Conservation (phyloP, 2,329 filamentous ascomycete genomes). For the Penicillium sp. region DNA sequence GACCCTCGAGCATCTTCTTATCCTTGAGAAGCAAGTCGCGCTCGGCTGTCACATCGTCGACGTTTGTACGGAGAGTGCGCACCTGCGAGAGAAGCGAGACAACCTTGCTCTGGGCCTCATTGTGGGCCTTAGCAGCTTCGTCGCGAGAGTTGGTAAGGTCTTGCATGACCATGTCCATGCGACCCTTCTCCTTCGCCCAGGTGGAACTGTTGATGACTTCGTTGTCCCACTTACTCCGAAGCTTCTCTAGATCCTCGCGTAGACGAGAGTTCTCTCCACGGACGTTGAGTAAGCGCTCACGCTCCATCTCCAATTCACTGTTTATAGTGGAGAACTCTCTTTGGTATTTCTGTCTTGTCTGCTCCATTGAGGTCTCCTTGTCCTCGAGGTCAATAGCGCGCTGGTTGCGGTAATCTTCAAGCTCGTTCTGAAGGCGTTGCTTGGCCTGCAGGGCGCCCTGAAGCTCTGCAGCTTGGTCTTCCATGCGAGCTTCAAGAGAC, state of each 20-base stretch:
- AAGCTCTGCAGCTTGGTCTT: constrained; percentile 87
- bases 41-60: constrained; percentile 83
- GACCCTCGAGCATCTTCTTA: constrained; percentile 82
- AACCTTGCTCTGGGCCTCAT: constrained; percentile 90
- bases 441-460: constrained; percentile 83
- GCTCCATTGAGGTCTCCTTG: constrained; percentile 92
- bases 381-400: constrained; percentile 95
- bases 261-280: constrained; percentile 81
- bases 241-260: constrained; percentile 92
- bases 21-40: constrained; percentile 81
- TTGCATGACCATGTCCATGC: constrained; percentile 82
- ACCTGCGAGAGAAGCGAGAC: constrained; percentile 89
- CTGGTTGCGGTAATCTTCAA: constrained; percentile 95
- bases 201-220: constrained; percentile 96
- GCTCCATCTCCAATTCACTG: constrained; percentile 88
- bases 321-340: constrained; percentile 84
- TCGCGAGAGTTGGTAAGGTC: constrained; percentile 89
- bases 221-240: constrained; percentile 96
- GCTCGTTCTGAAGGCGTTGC: constrained; percentile 91
- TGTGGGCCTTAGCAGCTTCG: constrained; percentile 88
- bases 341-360: constrained; percentile 97
- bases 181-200: constrained; percentile 96
- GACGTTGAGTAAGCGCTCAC: constrained; percentile 82
- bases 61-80: constrained; percentile 72
- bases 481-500: constrained; percentile 82